Base-by-base conservation (phyloP, 2,329 filamentous ascomycete species). In the Uncinocarpus reesii region DNA sequence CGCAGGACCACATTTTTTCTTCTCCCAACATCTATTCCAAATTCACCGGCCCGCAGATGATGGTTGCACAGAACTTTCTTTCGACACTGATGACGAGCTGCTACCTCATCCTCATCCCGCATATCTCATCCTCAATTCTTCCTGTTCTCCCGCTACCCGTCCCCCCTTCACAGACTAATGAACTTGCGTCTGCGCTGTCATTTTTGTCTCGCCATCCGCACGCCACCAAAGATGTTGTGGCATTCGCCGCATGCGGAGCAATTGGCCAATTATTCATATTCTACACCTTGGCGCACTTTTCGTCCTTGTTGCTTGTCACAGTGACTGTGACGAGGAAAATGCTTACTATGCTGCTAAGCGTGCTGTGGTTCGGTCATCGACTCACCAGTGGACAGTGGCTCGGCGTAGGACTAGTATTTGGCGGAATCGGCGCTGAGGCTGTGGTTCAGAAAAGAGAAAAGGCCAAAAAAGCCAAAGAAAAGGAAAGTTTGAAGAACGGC, bases 291-390 rank as follows among this genome's bases (percentile, higher is more conserved):
- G 84, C 88, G 11, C 86, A 85, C 42, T 98, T 96, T 70, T 92
- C 86, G 7, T 92, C 84, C 7, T 78, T 98, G 42, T 76, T 96
- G 44, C 79, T 98, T 42, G 90, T 96, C 36, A 96, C 92, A 3
- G 89, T 98, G 2, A 98, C 88, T 1, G 92, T 98, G 38, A 98
- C 92, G 38, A 78, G 92, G 62, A 98, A 98, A 73, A 98, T 98
- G 92, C 78, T 96, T 65, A 96, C 90, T 56, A 98, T 98, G 92
- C 86, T 96, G 51, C 75, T 96, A 44, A 95, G 87, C 47, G 92
- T 98, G 23, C 73, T 96, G 52, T 88, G 87, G 70, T 98, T 96
- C 64, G 92, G 92, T 23, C 92, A 98, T 66, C 79, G 77, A 54
- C 76, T 98, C 42, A 84, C 79, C 23, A 70, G 73, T n/a, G 93